These are phyloP conservation scores for Haplosporangium gracile DNA, from an alignment of 192 early-diverging fungal species.

Conservation along the genomic window DNA sequence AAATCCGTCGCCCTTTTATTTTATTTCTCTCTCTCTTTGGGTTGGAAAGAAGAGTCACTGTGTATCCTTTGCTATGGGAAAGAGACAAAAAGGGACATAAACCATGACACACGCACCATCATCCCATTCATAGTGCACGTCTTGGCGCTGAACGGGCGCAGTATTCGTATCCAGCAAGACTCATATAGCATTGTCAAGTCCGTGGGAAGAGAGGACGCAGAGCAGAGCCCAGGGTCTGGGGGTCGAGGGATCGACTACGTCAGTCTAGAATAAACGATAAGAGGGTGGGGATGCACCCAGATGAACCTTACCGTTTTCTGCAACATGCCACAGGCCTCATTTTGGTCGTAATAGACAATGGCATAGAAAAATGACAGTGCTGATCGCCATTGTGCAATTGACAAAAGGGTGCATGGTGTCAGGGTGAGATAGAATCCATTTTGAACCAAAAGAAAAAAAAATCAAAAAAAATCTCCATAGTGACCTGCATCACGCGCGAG, in stretches of 20 bases:
- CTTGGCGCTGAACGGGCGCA: not conserved
- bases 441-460: not conserved
- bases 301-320: not conserved
- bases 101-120: too few relatives aligned
- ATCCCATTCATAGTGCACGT: too few relatives aligned
- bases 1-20: not conserved
- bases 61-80: not conserved
- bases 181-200: not conserved
- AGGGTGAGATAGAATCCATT: not conserved
- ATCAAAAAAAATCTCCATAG: not conserved
- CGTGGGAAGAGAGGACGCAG: too few relatives aligned
- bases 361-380: not conserved
- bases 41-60: not conserved
- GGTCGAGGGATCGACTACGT: not conserved
- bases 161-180: not conserved
- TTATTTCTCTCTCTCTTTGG: not conserved
- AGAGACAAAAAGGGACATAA: too few relatives aligned
- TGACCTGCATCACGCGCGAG: not conserved
- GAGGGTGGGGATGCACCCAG: not conserved
- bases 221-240: not conserved
- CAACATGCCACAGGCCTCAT: not conserved
- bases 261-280: not conserved
- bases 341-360: too few relatives aligned
- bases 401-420: not conserved
- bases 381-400: not conserved